Conservation (phyloP, 495 filamentous ascomycete species). For the Neurospora pannonica region DNA sequence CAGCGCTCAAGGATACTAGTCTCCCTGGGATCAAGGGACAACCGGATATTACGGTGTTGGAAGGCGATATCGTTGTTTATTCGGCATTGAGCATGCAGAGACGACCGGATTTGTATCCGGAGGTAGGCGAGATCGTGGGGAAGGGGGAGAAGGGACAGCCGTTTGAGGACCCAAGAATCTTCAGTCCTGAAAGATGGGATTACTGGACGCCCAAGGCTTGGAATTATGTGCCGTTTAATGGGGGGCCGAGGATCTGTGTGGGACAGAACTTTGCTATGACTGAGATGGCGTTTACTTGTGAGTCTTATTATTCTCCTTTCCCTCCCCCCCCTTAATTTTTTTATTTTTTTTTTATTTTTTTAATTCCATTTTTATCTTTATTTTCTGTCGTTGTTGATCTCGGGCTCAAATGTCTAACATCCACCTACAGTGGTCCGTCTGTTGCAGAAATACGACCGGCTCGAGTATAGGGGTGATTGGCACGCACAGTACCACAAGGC, state of each 20-base stretch:
- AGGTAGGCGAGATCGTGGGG: conserved; percentile 10
- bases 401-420: background rate
- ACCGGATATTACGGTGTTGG: conserved; percentile 21
- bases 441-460: conserved; percentile 49
- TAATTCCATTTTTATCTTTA: no score
- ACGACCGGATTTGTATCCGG: conserved; percentile 39
- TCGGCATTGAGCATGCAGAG: conserved; percentile 44
- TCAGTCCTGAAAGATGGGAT: conserved; percentile 49
- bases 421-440: conserved; percentile 38
- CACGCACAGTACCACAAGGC: conserved; percentile 27
- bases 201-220: conserved; percentile 45
- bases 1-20: conserved; percentile 30
- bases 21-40: conserved; percentile 14
- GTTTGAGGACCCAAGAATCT: conserved; percentile 41
- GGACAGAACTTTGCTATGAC: conserved; percentile 49
- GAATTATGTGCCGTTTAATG: conserved; percentile 53
- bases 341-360: background rate
- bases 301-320: no score
- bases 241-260: conserved; percentile 45
- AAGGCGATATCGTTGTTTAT: conserved; percentile 36
- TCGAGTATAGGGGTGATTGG: conserved; percentile 39
- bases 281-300: conserved; percentile 38
- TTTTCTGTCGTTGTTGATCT: no score
- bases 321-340: no score
- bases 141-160: background rate